These are phyloP conservation scores for Closterium sp. DNA, from an alignment of 139 green algal genomes.

Conservation along the genomic window DNA sequence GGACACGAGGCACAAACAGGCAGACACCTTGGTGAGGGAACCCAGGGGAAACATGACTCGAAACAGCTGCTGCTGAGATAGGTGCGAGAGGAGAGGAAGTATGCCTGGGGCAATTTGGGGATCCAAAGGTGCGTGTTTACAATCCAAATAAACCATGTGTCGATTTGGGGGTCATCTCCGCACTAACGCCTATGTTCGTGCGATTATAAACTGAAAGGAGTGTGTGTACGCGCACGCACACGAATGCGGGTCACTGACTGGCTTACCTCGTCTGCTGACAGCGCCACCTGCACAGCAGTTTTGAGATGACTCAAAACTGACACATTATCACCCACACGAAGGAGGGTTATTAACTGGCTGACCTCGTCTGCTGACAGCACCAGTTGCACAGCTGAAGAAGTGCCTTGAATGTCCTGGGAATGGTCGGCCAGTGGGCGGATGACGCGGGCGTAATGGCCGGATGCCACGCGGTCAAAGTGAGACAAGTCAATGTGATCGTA, in stretches of 20 bases:
- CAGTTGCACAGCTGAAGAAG: not conserved
- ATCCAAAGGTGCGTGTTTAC: too few species aligned
- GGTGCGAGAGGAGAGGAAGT: conserved; percentile 39
- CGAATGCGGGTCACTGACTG: too few species aligned
- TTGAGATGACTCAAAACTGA: too few species aligned
- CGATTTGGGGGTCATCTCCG: too few species aligned
- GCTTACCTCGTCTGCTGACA: conserved; percentile 46
- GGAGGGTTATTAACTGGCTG: too few species aligned
- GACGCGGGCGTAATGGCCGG: conserved; percentile 52
- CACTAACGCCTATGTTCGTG: too few species aligned
- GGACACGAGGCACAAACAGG: not conserved
- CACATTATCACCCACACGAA: too few species aligned
- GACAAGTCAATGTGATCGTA: conserved; percentile 34
- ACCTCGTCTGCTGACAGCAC: conserved; percentile 44
- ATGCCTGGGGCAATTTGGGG: too few species aligned
- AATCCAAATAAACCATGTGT: too few species aligned
- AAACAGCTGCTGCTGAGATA: conserved; percentile 69
- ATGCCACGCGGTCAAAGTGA: conserved; percentile 47
- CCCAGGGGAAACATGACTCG: conserved; percentile 88
- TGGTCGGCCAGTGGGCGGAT: not conserved
- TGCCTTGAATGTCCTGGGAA: too few species aligned
- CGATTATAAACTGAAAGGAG: too few species aligned
- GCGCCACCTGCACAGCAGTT: conserved; percentile 3
- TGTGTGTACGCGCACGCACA: too few species aligned
- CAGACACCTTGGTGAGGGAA: conserved; percentile 74